phyloP scores from a whole-genome alignment of 176 grass and related monocot species.

The Oryza officinalis region DNA sequence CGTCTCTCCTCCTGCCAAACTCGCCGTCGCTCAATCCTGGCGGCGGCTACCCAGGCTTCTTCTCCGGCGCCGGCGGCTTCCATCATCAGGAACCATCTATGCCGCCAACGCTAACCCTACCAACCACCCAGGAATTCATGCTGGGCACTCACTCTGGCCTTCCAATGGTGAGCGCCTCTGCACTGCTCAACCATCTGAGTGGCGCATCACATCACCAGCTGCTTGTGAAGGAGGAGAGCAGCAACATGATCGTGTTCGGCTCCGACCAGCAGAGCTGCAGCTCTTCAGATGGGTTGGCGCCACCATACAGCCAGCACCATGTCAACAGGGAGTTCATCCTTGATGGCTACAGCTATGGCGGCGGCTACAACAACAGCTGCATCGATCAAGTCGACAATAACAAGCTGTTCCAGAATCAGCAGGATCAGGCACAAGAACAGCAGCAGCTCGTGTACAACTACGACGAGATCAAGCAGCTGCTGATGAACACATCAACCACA shows the following conservation, averaged over 20 bases:
- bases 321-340: slow-evolving; percentile 49
- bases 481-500: slow-evolving; percentile 42
- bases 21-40: background rate
- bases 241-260: slow-evolving; percentile 77
- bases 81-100: slow-evolving; percentile 19
- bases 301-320: background rate
- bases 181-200: slow-evolving; percentile 11
- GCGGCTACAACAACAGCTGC: background rate
- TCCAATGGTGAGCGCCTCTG: background rate
- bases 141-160: background rate
- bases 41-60: slow-evolving; percentile 47
- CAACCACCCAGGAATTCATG: slow-evolving; percentile 28
- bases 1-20: slow-evolving; percentile 42
- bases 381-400: slow-evolving; percentile 36
- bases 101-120: slow-evolving; percentile 12
- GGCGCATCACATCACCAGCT: slow-evolving; percentile 12
- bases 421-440: slow-evolving; percentile 18
- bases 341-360: slow-evolving; percentile 33
- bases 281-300: slow-evolving; percentile 37
- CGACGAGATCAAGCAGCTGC: slow-evolving; percentile 86
- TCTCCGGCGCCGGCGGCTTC: slow-evolving; percentile 7
- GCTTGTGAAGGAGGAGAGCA: slow-evolving; percentile 46
- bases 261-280: slow-evolving; percentile 73
- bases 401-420: slow-evolving; percentile 22
- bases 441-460: slow-evolving; percentile 63